Percentiles rank a stretch among this genome's conserved stretches.
Evolutionary conservation across 805 yeast genomes (phyloP).

Genomic region (Blastobotrys robertii): DNA sequence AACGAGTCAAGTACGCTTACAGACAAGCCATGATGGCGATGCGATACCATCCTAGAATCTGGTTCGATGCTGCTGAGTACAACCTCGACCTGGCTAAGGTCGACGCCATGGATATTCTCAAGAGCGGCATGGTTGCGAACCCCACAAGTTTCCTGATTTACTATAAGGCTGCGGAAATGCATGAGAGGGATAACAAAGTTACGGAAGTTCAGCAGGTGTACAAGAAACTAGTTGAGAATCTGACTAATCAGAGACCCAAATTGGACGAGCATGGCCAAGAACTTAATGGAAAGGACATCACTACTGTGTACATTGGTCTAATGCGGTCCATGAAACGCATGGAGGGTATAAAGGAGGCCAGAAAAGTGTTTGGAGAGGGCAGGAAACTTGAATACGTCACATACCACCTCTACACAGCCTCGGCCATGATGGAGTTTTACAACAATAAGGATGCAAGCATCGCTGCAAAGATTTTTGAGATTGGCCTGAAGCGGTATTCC

Average conservation of each 20-base stretch:
- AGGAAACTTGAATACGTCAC: slow-evolving; percentile 56
- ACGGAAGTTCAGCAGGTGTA: slow-evolving; percentile 43
- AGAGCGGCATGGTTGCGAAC: slow-evolving; percentile 49
- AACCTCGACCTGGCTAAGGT: slow-evolving; percentile 30
- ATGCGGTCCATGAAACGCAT: slow-evolving; percentile 64
- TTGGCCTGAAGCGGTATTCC: slow-evolving; percentile 55
- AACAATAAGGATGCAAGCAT: slow-evolving; percentile 49
- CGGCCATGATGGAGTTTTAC: slow-evolving; percentile 69
- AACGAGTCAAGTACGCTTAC: slow-evolving; percentile 62
- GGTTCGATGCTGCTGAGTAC: slow-evolving; percentile 48
- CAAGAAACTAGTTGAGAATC: slow-evolving; percentile 39
- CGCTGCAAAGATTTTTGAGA: slow-evolving; percentile 66
- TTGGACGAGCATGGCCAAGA: slow-evolving; percentile 9
- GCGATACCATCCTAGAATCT: slow-evolving; percentile 60
- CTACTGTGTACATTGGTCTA: slow-evolving; percentile 56
- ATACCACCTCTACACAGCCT: slow-evolving; percentile 68
- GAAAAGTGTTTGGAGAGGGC: slow-evolving; percentile 59
- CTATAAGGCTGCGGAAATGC: slow-evolving; percentile 56
- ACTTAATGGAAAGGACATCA: slow-evolving; percentile 34
- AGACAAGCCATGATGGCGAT: slow-evolving; percentile 54
- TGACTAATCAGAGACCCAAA: slow-evolving; percentile 31
- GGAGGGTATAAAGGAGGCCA: slow-evolving; percentile 60
- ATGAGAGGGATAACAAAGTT: slow-evolving; percentile 48
- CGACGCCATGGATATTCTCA: slow-evolving; percentile 36
- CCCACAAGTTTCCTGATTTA: slow-evolving; percentile 62